These are phyloP conservation scores for Erythrophleum ivorense DNA, from an alignment of 331 rosid species.

Conservation along the genomic window DNA sequence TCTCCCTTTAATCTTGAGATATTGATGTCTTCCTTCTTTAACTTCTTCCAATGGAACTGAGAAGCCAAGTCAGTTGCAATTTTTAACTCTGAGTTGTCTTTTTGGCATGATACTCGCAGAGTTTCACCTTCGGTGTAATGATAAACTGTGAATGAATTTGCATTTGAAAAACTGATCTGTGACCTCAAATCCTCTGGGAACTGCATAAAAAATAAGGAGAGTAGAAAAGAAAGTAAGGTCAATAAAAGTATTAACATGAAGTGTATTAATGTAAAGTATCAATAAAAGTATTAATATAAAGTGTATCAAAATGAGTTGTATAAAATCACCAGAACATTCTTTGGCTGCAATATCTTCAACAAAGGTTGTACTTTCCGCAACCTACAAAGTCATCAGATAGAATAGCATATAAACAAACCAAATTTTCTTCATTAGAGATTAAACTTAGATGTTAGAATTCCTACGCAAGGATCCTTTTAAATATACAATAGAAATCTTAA, in stretches of 20 bases:
- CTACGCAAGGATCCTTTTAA: neutral
- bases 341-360: constrained; percentile 67
- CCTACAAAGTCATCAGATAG: constrained; percentile 49
- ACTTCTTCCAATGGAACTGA: constrained; percentile 64
- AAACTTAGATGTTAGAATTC: constrained; percentile 1
- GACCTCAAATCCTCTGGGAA: constrained; percentile 62
- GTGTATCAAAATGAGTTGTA: neutral
- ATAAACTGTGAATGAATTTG: constrained; percentile 47
- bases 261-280: neutral
- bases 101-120: constrained; percentile 50
- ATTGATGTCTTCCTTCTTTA: constrained; percentile 54
- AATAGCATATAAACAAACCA: constrained; percentile 19
- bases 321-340: constrained; percentile 63
- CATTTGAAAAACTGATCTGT: constrained; percentile 43
- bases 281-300: neutral
- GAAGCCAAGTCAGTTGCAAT: constrained; percentile 68
- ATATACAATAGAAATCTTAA: neutral
- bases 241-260: neutral
- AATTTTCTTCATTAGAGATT: neutral
- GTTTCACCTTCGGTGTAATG: constrained; percentile 64
- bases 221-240: neutral
- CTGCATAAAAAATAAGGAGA: constrained; percentile 40
- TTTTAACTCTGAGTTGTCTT: constrained; percentile 54
- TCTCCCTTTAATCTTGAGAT: constrained; percentile 69
- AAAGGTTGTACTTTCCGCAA: constrained; percentile 60